phyloP scores from a whole-genome alignment of 2,329 filamentous ascomycete genomes.

The Seiridium cupressi region DNA sequence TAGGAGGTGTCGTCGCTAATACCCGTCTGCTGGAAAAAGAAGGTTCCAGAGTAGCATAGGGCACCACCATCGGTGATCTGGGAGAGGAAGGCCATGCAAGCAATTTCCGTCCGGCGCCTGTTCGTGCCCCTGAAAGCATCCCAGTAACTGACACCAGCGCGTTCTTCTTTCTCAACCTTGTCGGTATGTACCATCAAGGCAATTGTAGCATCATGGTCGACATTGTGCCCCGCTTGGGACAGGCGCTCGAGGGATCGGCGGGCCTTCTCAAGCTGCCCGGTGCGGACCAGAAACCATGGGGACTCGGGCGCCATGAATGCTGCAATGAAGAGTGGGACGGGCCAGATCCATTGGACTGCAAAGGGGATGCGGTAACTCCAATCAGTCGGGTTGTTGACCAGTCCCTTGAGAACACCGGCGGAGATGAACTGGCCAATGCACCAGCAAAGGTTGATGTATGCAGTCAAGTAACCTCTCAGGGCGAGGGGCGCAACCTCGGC shows the following conservation, averaged over 20 bases:
- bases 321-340: conserved; percentile 15
- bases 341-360: conserved; percentile 38
- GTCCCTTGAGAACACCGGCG: conserved; percentile 20
- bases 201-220: conserved; percentile 35
- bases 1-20: conserved; percentile 35
- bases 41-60: conserved; percentile 39
- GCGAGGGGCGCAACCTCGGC: conserved; percentile 23
- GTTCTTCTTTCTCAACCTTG: conserved; percentile 41
- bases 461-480: conserved; percentile 22
- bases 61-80: conserved; percentile 41
- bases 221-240: conserved; percentile 1
- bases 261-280: conserved; percentile 18
- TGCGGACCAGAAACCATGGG: conserved; percentile 11
- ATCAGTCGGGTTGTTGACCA: conserved; percentile 17
- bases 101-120: conserved; percentile 43
- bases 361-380: conserved; percentile 33
- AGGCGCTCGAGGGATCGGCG: conserved; percentile 2
- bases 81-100: conserved; percentile 36
- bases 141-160: conserved; percentile 34
- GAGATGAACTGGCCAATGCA: conserved; percentile 22
- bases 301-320: conserved; percentile 11
- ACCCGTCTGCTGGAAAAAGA: conserved; percentile 46
- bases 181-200: conserved; percentile 44
- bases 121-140: conserved; percentile 49
- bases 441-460: conserved; percentile 21